Evolutionary conservation across 2,329 filamentous ascomycete species (phyloP), one percentile per base, ranked within the genome.

Genomic region (Teratosphaeria epicoccoides): DNA sequence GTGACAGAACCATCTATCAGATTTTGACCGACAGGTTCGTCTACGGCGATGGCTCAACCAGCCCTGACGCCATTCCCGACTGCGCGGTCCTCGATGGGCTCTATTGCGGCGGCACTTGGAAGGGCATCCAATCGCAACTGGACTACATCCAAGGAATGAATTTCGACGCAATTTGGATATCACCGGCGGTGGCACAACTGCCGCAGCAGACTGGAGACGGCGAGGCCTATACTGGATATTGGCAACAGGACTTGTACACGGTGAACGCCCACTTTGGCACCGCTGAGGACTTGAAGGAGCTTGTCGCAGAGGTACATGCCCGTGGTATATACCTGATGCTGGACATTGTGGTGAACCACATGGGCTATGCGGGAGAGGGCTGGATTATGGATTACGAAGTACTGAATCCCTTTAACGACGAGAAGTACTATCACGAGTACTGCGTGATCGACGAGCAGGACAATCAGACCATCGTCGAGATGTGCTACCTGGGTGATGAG

Each of bases 261-360:
- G 64, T 85, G 51, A 84, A 86, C 59, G 55, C 72, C 2, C 72
- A 80, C 52, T 81, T 79, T 55, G 83, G 83, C 25, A 78, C 77
- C 0, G 71, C 72, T 4, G 70, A 76, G 12, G 82, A 86, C 57
- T 70, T 86, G 51, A 75, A 75, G 56, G 73, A 71, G 4, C 72
- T 86, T 6, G 72, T 81, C 1, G 65, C 68, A 22, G 79, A 76
- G 2, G 66, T 82, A 1, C 81, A 84, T 59, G 63, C 66, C 17
- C 71, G 78, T 3, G 73, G 67, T 14, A 83, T 81, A 78, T 73
- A 74, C 56, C 66, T 82, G 29, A 83, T 83, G 79, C 70, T 82
- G 3, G 80, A 82, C 55, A 68, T 82, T 1, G 78, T 82, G 2
- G 72, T 73, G 5, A 82, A 81, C 61, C 76, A 82, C 60, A 75